Evolutionary conservation across 306 rosid species (phyloP).

Genomic region (Cucurbita maxima): DNA sequence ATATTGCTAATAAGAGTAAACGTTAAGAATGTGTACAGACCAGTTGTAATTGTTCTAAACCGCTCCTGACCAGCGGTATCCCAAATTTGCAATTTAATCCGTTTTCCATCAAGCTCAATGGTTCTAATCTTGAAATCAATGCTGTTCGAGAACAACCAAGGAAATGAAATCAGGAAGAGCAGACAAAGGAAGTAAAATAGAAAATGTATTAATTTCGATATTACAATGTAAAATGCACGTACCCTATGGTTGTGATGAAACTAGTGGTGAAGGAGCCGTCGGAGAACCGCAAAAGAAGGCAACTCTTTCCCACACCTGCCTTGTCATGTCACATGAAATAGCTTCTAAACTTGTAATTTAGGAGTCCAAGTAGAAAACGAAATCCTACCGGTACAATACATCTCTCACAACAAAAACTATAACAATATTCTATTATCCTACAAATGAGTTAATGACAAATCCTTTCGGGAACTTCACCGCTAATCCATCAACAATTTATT

Average conservation of each 20-base stretch:
- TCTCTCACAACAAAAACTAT: neutral
- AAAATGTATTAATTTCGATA: neutral
- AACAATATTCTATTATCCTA: neutral
- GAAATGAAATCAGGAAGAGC: conserved; percentile 10
- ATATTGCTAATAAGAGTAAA: neutral
- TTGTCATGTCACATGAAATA: conserved; percentile 5
- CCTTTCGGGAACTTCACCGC: neutral
- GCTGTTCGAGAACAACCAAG: conserved; percentile 24
- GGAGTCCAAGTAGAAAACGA: neutral
- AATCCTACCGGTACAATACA: neutral
- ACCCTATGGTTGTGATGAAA: conserved; percentile 92
- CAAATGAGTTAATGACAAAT: neutral
- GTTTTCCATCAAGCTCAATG: conserved; percentile 78
- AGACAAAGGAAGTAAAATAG: neutral
- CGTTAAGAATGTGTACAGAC: conserved; percentile 22
- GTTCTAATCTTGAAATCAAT: conserved; percentile 95
- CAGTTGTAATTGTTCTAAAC: conserved; percentile 87
- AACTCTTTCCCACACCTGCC: conserved; percentile 97
- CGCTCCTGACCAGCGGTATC: conserved; percentile 96
- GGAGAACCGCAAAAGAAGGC: conserved; percentile 90
- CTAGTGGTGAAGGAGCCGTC: conserved; percentile 92
- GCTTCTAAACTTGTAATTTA: neutral
- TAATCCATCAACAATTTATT: neutral
- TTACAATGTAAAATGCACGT: conserved; percentile 2
- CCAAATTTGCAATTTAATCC: conserved; percentile 93